These are phyloP conservation scores for Eutrema salsugineum DNA, from an alignment of 441 rosid species.

Conservation along the genomic window DNA sequence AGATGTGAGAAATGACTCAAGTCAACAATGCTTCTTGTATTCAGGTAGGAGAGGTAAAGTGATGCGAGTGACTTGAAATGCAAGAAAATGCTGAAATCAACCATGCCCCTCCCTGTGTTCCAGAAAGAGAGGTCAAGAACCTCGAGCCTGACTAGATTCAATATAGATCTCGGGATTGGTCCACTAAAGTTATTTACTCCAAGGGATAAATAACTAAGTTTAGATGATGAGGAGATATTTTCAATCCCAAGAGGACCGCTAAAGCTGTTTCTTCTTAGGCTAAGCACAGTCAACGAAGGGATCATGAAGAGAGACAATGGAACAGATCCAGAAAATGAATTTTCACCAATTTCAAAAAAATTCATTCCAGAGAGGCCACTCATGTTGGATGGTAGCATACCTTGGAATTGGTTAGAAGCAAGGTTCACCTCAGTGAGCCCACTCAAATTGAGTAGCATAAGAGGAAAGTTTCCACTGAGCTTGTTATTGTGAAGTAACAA, in stretches of 20 bases:
- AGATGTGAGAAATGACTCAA: not conserved
- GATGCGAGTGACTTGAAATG: not conserved
- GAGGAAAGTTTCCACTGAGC: no score
- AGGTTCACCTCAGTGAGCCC: no score
- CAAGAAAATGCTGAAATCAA: slow-evolving; percentile 2
- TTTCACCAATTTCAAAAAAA: no score
- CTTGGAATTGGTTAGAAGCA: no score
- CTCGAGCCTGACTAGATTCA: not conserved
- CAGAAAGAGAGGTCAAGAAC: not conserved
- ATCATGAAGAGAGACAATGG: no score
- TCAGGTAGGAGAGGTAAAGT: not conserved
- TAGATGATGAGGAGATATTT: not conserved
- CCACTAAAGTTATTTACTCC: slow-evolving; percentile 3
- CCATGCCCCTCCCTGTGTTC: not conserved
- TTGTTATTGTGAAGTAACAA: no score
- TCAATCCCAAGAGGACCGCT: slow-evolving; percentile 9
- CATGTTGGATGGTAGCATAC: no score
- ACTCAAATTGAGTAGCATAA: no score
- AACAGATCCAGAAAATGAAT: no score
- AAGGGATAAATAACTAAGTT: not conserved
- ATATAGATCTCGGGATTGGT: not conserved
- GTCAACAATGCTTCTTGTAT: slow-evolving; percentile 1
- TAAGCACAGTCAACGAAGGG: no score
- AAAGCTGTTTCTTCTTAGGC: not conserved
- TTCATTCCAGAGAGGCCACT: no score